Evolutionary conservation across 2,329 filamentous ascomycete species (phyloP), one percentile per base, ranked within the genome.

Genomic region (Hypoxylon sp.): DNA sequence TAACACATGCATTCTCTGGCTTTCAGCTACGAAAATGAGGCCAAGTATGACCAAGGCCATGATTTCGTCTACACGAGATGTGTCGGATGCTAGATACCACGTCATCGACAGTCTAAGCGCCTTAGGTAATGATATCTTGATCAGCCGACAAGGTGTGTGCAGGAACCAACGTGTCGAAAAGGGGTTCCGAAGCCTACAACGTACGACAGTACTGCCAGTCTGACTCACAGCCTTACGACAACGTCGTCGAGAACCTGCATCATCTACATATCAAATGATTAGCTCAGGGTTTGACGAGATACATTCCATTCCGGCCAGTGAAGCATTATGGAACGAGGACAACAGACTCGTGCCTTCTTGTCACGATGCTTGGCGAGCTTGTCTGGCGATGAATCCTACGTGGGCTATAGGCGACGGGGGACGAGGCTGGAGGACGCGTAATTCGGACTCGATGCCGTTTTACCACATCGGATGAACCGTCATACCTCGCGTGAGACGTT

Each of bases 191-290:
- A 44, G 7, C 8, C 32, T 27, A 9, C 29, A 35, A 55, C 41
- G 5, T 31, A 49, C 51, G 42, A 36, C 38, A 30, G 29, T 30
- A 15, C 41, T 16, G 35, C 16, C 8, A 16, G 23, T 54, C 25
- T 55, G 38, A 49, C 47, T 55, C 43, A 30, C 40, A 58, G 55
- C 55, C 55, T 55, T 58, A 52, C 47, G 38, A 49, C 13, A 16
- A 32, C 23, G 26, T 6, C 16, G 36, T 25, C 4, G 36, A 26
- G 11, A 21, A 25, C 9, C 31, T 15, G 11, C 11, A 30, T 17
- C n/a, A 31, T 6, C 7, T n/a, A n/a, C n/a, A n/a, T n/a, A n/a
- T n/a, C n/a, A n/a, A n/a, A n/a, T n/a, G n/a, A n/a, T n/a, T n/a
- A n/a, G n/a, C n/a, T n/a, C n/a, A n/a, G n/a, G n/a, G n/a, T n/a